These are phyloP conservation scores for Tubosaeta brunneosetosa DNA, from an alignment of 768 basidiomycete species.

Conservation along the genomic window DNA sequence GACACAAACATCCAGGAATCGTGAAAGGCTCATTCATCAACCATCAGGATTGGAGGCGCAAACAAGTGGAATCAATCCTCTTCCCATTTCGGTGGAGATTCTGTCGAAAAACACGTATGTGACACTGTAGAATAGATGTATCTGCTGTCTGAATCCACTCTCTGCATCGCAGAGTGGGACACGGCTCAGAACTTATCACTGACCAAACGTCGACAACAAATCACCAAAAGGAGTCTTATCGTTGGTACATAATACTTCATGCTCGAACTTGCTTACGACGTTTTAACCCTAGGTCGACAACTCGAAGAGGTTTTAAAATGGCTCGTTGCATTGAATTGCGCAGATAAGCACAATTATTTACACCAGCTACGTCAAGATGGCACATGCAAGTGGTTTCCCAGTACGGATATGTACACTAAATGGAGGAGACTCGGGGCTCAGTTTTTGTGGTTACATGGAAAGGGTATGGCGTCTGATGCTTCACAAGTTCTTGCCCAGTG, in stretches of 20 bases:
- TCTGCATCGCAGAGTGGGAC: too few relatives aligned
- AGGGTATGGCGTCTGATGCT: neutral
- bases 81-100: neutral
- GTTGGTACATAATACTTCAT: too few relatives aligned
- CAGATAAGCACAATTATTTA: neutral
- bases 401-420: neutral
- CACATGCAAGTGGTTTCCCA: neutral
- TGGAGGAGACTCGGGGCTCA: neutral
- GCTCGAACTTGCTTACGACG: too few relatives aligned
- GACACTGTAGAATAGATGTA: too few relatives aligned
- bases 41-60: neutral
- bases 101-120: too few relatives aligned
- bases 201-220: too few relatives aligned
- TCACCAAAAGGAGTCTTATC: too few relatives aligned
- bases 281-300: too few relatives aligned
- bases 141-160: too few relatives aligned
- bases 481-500: neutral
- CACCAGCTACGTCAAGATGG: neutral
- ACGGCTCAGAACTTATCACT: too few relatives aligned
- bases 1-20: neutral
- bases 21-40: neutral
- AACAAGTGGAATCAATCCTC: neutral
- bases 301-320: neutral
- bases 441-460: neutral
- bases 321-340: neutral